phyloP scores from a whole-genome alignment of 139 green algal genomes.

The Klebsormidium nitens region DNA sequence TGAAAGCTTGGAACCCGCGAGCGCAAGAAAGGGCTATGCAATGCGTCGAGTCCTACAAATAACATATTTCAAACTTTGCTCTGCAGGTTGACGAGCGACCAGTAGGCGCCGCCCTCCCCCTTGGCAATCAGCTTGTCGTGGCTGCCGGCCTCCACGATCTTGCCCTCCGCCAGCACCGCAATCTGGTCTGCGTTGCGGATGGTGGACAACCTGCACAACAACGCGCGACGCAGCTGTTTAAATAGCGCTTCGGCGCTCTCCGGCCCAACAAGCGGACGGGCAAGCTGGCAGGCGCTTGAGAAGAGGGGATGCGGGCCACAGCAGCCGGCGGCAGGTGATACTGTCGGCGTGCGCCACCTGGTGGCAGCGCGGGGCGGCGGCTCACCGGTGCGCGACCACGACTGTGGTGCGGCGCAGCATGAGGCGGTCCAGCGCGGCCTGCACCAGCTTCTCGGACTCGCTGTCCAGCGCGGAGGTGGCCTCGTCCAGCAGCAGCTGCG shows the following conservation, averaged over 20 bases:
- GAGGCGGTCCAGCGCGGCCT: slow-evolving; percentile 60
- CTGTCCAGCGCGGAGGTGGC: slow-evolving; percentile 33
- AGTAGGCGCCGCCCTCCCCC: background rate
- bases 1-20: no score
- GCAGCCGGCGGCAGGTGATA: no score
- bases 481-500: slow-evolving; percentile 85
- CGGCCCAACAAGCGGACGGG: no score
- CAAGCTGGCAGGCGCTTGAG: no score
- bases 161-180: slow-evolving; percentile 74
- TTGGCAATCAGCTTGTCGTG: slow-evolving; percentile 64
- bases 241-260: no score
- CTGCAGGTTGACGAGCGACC: background rate
- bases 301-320: no score
- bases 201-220: slow-evolving; percentile 78
- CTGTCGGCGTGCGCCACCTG: no score
- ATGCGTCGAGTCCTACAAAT: no score
- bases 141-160: slow-evolving; percentile 64
- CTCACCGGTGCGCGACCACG: slow-evolving; percentile 89
- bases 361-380: no score
- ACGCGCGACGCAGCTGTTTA: no score
- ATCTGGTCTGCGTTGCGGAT: slow-evolving; percentile 61
- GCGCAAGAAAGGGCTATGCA: no score
- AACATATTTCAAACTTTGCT: no score
- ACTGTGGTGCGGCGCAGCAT: slow-evolving; percentile 82
- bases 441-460: slow-evolving; percentile 63